These are phyloP conservation scores for Dendrocalamus latiflorus DNA, from an alignment of 202 grass and related monocot genomes.

Conservation along the genomic window DNA sequence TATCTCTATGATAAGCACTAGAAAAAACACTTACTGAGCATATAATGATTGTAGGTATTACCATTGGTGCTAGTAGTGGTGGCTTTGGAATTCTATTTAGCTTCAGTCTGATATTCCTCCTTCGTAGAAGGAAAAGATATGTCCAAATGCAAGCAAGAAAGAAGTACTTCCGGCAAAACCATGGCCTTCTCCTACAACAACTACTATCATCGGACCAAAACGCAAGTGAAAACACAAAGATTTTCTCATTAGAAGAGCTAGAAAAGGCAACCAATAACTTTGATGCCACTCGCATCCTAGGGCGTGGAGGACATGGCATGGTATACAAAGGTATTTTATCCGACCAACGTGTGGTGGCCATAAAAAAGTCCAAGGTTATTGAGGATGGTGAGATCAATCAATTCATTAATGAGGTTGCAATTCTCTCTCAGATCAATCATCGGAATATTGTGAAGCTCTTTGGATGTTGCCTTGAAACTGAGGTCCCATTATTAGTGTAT, in stretches of 20 bases:
- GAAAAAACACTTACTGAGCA: neutral
- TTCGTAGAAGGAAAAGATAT: neutral
- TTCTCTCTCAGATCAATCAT: constrained; percentile 43
- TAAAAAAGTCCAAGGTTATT: constrained; percentile 37
- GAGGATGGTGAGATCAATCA: constrained; percentile 28
- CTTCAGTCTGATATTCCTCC: neutral
- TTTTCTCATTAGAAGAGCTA: constrained; percentile 41
- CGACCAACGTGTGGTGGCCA: constrained; percentile 23
- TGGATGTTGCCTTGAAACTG: constrained; percentile 41
- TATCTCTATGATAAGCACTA: neutral
- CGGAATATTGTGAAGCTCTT: constrained; percentile 35
- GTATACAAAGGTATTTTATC: constrained; percentile 32
- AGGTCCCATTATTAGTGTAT: constrained; percentile 24
- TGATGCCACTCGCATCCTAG: constrained; percentile 11
- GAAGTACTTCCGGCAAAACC: constrained; percentile 26
- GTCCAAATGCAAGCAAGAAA: neutral
- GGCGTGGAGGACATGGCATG: constrained; percentile 31
- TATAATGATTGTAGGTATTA: neutral
- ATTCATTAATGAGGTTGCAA: constrained; percentile 45
- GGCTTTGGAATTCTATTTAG: neutral
- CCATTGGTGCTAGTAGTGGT: neutral
- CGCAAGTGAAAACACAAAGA: neutral
- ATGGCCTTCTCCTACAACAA: constrained; percentile 23
- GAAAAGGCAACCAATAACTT: constrained; percentile 32
- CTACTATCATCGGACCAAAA: neutral